Conservation (phyloP, 2,329 filamentous ascomycete genomes). For the Cladorrhinum sp. region DNA sequence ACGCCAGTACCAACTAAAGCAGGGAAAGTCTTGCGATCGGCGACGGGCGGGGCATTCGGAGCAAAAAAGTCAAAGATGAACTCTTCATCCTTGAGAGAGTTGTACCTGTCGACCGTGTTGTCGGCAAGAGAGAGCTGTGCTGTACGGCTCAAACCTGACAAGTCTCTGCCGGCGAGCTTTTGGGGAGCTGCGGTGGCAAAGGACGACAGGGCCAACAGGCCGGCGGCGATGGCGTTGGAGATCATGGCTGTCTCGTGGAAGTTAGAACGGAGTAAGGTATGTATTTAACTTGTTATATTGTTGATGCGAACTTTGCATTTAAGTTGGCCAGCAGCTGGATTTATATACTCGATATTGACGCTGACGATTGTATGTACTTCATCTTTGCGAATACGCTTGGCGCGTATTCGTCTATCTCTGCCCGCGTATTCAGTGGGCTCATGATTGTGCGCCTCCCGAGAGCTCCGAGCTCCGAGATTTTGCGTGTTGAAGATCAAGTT, state of each 20-base stretch:
- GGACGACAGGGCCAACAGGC: conserved; percentile 2
- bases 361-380: no score
- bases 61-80: conserved; percentile 49
- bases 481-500: no score
- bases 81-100: conserved; percentile 43
- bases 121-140: conserved; percentile 34
- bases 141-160: conserved; percentile 7
- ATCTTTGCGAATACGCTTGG: no score
- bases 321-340: no score
- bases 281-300: no score
- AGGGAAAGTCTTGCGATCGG: conserved; percentile 55
- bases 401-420: background rate
- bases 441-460: no score
- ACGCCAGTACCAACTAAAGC: conserved; percentile 47
- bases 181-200: conserved; percentile 9
- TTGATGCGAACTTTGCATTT: no score
- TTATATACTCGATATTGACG: no score
- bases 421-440: background rate
- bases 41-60: conserved; percentile 39
- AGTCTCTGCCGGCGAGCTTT: background rate
- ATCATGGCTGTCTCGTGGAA: background rate
- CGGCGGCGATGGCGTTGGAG: background rate
- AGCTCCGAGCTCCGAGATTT: no score
- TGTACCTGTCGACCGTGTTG: conserved; percentile 42
- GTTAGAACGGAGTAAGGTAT: no score